A percentile compares a stretch with the other conserved stretches of the same genome.
Evolutionary conservation across 2,329 filamentous ascomycete species (phyloP).

Genomic region (Didymosphaeria variabile): DNA sequence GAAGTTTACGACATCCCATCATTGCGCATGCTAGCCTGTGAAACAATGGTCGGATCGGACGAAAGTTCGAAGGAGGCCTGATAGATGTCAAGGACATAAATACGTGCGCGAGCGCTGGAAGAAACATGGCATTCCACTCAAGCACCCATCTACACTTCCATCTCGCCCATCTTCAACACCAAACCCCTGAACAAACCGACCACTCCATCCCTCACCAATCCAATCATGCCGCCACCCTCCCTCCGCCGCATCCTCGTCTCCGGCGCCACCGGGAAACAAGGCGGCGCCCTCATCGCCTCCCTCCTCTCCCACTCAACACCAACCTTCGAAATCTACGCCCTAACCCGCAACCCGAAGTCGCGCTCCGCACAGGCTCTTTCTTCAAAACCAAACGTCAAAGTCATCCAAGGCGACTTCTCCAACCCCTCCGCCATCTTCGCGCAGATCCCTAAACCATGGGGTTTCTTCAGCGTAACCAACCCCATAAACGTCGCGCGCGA

Average conservation of each 20-base stretch:
- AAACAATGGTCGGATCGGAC: neutral
- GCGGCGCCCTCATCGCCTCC: slow-evolving; percentile 6
- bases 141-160: neutral
- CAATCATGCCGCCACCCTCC: neutral
- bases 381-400: slow-evolving; percentile 4
- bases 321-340: slow-evolving; percentile 8
- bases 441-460: slow-evolving; percentile 1
- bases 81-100: neutral
- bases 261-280: slow-evolving; percentile 7
- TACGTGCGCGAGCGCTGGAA: neutral
- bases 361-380: neutral
- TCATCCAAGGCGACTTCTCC: slow-evolving; percentile 7
- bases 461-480: slow-evolving; percentile 5
- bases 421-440: slow-evolving; percentile 7
- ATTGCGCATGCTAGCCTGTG: neutral
- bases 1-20: neutral
- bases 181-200: neutral
- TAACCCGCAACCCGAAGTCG: slow-evolving; percentile 3
- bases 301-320: neutral
- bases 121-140: neutral
- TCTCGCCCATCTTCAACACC: neutral
- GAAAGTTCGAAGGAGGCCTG: neutral
- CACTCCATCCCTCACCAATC: neutral
- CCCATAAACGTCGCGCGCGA: slow-evolving; percentile 3
- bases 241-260: slow-evolving; percentile 7